Conservation (phyloP, 2,329 filamentous ascomycete genomes). For the Lecanicillium sp. region DNA sequence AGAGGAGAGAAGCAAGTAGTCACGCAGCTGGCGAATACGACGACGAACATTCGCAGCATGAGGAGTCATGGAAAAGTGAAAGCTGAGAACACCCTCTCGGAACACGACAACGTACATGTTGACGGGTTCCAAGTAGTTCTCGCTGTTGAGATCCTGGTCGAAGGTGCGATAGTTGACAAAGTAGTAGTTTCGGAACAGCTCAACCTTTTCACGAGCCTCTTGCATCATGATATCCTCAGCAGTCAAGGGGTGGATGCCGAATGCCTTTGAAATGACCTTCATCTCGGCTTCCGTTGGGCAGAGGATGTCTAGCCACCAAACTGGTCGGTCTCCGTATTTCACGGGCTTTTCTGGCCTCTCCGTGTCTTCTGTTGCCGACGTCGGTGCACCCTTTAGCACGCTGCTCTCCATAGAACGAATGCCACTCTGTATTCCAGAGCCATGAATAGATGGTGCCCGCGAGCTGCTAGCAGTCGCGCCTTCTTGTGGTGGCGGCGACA, state of each 20-base stretch:
- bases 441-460: slow-evolving; percentile 32
- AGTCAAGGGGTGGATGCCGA: slow-evolving; percentile 91
- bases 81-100: slow-evolving; percentile 87
- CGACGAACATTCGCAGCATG: slow-evolving; percentile 94
- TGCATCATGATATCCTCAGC: slow-evolving; percentile 96
- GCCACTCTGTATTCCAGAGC: slow-evolving; percentile 22
- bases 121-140: slow-evolving; percentile 87
- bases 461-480: slow-evolving; percentile 21
- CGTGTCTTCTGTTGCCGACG: slow-evolving; percentile 13
- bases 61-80: slow-evolving; percentile 94
- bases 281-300: slow-evolving; percentile 91
- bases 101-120: slow-evolving; percentile 98
- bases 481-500: slow-evolving; percentile 21
- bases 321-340: slow-evolving; percentile 72
- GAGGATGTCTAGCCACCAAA: slow-evolving; percentile 94
- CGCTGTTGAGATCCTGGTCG: slow-evolving; percentile 84
- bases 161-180: slow-evolving; percentile 98
- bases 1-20: slow-evolving; percentile 85
- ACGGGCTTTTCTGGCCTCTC: slow-evolving; percentile 32
- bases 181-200: slow-evolving; percentile 95
- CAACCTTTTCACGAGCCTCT: slow-evolving; percentile 95
- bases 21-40: slow-evolving; percentile 83
- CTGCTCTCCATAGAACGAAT: slow-evolving; percentile 6
- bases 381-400: slow-evolving; percentile 25
- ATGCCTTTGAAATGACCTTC: slow-evolving; percentile 85